Percentiles rank a stretch among this genome's conserved stretches.
Conservation (phyloP, 805 yeast genomes). For the Blastobotrys chiropterorum region DNA sequence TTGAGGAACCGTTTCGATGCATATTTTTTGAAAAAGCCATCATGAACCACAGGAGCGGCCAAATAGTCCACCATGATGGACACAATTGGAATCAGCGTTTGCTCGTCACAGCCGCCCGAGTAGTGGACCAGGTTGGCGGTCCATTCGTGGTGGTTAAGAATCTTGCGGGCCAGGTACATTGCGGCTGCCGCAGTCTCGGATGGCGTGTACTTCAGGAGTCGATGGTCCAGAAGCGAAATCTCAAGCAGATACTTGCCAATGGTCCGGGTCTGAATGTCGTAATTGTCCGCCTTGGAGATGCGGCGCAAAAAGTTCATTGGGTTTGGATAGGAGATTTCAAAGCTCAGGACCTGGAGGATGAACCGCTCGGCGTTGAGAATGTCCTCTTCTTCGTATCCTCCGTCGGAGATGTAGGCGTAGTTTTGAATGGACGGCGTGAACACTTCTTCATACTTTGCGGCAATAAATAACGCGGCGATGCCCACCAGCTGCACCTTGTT, state of each 20-base stretch:
- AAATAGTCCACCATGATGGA: constrained; percentile 68
- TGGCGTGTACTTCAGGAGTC: constrained; percentile 66
- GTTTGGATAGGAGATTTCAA: constrained; percentile 76
- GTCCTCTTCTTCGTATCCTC: constrained; percentile 73
- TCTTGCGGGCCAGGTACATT: constrained; percentile 73
- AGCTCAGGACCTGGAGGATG: constrained; percentile 63
- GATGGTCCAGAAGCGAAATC: constrained; percentile 66
- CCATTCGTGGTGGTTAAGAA: constrained; percentile 68
- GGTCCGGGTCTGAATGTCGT: constrained; percentile 77
- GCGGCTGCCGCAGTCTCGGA: constrained; percentile 82
- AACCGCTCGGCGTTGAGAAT: constrained; percentile 78
- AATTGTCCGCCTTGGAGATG: constrained; percentile 85
- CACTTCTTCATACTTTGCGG: constrained; percentile 92
- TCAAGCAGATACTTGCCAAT: constrained; percentile 81
- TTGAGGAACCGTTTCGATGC: constrained; percentile 85
- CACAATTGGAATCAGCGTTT: constrained; percentile 64
- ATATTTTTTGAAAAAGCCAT: constrained; percentile 89
- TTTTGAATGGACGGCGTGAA: constrained; percentile 78
- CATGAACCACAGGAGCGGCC: constrained; percentile 77
- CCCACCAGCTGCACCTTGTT: constrained; percentile 81
- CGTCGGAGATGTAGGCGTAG: constrained; percentile 84
- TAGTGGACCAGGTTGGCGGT: constrained; percentile 81
- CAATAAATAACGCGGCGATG: constrained; percentile 77
- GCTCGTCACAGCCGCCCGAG: constrained; percentile 80
- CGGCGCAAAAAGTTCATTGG: constrained; percentile 87